Base-by-base conservation (phyloP, 1,139 yeast genomes). In the Blastobotrys raffinosifermentans region DNA sequence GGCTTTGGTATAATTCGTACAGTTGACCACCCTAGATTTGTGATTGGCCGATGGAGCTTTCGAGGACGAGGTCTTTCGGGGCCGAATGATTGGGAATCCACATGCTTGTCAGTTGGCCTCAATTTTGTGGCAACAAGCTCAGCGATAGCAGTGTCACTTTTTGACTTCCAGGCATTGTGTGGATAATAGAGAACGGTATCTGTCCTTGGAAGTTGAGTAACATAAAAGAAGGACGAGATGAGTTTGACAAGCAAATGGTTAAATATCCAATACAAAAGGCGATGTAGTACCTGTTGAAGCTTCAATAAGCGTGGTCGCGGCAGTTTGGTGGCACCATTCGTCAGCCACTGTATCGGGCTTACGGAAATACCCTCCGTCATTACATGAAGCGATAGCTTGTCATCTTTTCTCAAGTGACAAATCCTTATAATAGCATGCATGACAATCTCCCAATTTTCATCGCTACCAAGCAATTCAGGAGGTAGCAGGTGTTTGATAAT, bases 201-300 rank as follows among this genome's bases (percentile, higher is more conserved):
- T 4, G 3, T 71, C 68, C 2, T 78, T 31, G 45, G 47, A 20
- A 38, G 57, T 37, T 77, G 80, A 0, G 91, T 77, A 2, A 81
- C 77, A 53, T 82, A 80, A 67, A 89, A 89, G 50, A 74, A 76
- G 0, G 70, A 58, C 0, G 65, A 57, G 0, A 84, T 46, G 1
- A 85, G 47, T 10, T 66, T 67, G 5, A 71, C 64, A 1, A 85
- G 45, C 36, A 78, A 67, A 0, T 37, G 36, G 0, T 62, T 49
- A 34, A 81, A 72, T 2, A 82, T 41, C 95, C 95, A 89, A 2
- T 43, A 35, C 1, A 83, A 21, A 38, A 82, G 73, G 4, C 55
- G 51, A 1, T 53, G 39, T 13, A 77, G 57, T n/a, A 70, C 46
- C 0, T 40, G 29, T 32, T 48, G 43, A 10, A 58, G 49, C 29